Conservation (phyloP, 2,329 filamentous ascomycete genomes). For the Macrophomina pseudophaseolina region DNA sequence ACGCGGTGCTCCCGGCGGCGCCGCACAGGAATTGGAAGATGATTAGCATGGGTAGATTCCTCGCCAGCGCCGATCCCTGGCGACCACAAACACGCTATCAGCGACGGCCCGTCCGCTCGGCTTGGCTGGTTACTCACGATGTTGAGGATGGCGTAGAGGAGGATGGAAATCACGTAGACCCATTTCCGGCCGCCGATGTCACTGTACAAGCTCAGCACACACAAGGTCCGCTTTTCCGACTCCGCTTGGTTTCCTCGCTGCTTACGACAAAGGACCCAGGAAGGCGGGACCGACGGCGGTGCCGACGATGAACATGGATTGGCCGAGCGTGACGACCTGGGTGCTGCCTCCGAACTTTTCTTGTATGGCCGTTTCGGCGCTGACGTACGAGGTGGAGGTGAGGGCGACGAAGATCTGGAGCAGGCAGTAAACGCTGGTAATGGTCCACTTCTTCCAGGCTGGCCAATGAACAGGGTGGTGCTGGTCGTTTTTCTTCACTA, state of each 20-base stretch:
- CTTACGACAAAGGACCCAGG: slow-evolving; percentile 27
- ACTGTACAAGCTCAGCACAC: slow-evolving; percentile 24
- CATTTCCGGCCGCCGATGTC: slow-evolving; percentile 28
- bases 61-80: slow-evolving; percentile 21
- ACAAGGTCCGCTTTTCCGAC: neutral
- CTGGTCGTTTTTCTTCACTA: slow-evolving; percentile 24
- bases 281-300: slow-evolving; percentile 26
- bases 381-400: slow-evolving; percentile 24
- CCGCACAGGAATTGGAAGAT: slow-evolving; percentile 27
- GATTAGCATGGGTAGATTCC: slow-evolving; percentile 27
- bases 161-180: slow-evolving; percentile 26
- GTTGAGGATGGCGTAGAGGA: slow-evolving; percentile 24
- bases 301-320: slow-evolving; percentile 27
- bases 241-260: slow-evolving; percentile 1
- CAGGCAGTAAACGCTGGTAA: slow-evolving; percentile 25
- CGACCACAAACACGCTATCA: neutral
- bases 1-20: slow-evolving; percentile 26
- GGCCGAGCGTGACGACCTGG: slow-evolving; percentile 24
- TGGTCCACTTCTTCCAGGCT: slow-evolving; percentile 23
- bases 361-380: slow-evolving; percentile 24
- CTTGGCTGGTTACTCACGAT: slow-evolving; percentile 19
- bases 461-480: slow-evolving; percentile 27
- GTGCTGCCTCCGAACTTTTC: slow-evolving; percentile 25
- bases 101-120: neutral
- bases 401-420: slow-evolving; percentile 25